Base-by-base conservation (phyloP, 1,284 basidiomycete genomes). In the Cystobasidium pallidum region DNA sequence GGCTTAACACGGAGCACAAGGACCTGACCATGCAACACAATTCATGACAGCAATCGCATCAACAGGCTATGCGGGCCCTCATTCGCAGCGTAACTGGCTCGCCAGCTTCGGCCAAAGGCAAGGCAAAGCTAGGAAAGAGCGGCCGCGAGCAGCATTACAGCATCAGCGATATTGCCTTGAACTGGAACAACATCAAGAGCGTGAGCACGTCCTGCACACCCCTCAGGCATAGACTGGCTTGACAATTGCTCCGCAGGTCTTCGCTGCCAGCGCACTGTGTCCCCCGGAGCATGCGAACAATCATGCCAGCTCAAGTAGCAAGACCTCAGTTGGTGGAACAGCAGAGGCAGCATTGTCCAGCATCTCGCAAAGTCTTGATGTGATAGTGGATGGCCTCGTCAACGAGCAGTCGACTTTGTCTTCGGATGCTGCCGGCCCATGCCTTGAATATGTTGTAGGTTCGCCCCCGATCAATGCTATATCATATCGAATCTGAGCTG, bases 31-130 rank as follows among this genome's bases (percentile, higher is more conserved):
- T n/a, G n/a, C 26, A 19, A 54, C 3, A 30, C 6, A 19, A 15
- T 28, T 19, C 3, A 28, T 54, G 52, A 32, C 13, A 54, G 21
- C 8, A 54, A 19, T 28, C 51, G 8, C 24, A 24, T 21, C 32
- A 71, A 76, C n/a, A 75, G 30, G 75, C 39, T 78, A 59, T 85
- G 87, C 66, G 85, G 85, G 65, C 86, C 87, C 70, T 89, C 89
- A 15, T 91, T 89, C 45, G 68, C 43, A 71, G 57, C 24, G 68
- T 71, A 11, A 71, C 68, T 10, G 68, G 68, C 61, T 70, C 67
- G n/a, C 52, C 66, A 26, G 66, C 52, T 13, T 55, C 66, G 7
- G 30, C 19, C n/a, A 57, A 45, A 19, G 52, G 43, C 30, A 66
- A 66, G 51, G 64, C 49, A 24, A 66, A 55, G 30, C 45, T 10